These are phyloP conservation scores for Phaeosphaeria sp. DNA, from an alignment of 2,329 filamentous ascomycete genomes.

Conservation along the genomic window DNA sequence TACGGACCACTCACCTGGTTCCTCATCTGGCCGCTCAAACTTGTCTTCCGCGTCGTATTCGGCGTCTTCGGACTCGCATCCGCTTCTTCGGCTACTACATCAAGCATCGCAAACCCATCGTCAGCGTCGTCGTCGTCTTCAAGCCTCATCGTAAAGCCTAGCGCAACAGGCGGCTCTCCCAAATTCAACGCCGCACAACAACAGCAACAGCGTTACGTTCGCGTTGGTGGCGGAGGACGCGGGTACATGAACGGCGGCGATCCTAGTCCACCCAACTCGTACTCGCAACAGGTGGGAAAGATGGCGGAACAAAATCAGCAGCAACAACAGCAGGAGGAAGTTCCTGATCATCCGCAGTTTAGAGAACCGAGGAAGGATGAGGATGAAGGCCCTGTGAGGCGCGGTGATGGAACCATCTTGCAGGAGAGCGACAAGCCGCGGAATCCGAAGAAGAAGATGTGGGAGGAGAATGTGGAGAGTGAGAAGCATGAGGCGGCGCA, in stretches of 20 bases:
- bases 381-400: slow-evolving; percentile 42
- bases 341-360: slow-evolving; percentile 31
- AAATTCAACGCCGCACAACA: slow-evolving; percentile 36
- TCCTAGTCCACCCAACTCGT: slow-evolving; percentile 42
- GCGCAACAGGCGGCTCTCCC: slow-evolving; percentile 48
- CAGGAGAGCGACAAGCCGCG: slow-evolving; percentile 48
- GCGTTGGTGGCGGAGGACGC: slow-evolving; percentile 59
- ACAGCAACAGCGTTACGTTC: slow-evolving; percentile 42
- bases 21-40: slow-evolving; percentile 78
- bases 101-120: slow-evolving; percentile 20
- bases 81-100: slow-evolving; percentile 27
- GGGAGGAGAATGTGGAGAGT: slow-evolving; percentile 57
- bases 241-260: slow-evolving; percentile 52
- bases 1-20: slow-evolving; percentile 94
- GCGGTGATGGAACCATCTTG: slow-evolving; percentile 56
- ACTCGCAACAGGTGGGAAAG: slow-evolving; percentile 43
- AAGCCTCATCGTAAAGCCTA: slow-evolving; percentile 54
- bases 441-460: slow-evolving; percentile 69
- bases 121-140: slow-evolving; percentile 32
- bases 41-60: slow-evolving; percentile 66
- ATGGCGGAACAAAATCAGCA: slow-evolving; percentile 31
- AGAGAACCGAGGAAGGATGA: slow-evolving; percentile 31
- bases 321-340: slow-evolving; percentile 27
- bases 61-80: slow-evolving; percentile 62
- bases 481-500: slow-evolving; percentile 35